These are phyloP conservation scores for Grigorovia yakushimaensis DNA, from an alignment of 805 yeast genomes.

Conservation along the genomic window DNA sequence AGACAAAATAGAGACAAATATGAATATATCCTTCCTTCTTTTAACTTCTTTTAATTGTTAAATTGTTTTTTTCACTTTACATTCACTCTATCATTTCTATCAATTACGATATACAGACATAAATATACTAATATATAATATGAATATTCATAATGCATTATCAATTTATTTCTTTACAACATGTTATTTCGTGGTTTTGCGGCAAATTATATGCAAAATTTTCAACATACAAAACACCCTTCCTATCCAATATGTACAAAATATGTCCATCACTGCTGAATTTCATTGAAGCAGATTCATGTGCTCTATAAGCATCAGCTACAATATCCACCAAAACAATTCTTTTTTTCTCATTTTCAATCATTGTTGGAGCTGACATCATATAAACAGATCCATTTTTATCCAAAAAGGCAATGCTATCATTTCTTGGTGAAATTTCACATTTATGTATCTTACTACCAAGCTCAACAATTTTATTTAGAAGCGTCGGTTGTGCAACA, in stretches of 20 bases:
- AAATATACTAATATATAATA: not conserved
- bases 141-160: not conserved
- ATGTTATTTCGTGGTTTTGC: slow-evolving; percentile 53
- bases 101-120: not conserved
- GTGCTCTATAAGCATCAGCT: slow-evolving; percentile 57
- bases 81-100: no score
- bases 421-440: slow-evolving; percentile 76
- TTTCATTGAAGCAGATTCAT: slow-evolving; percentile 69
- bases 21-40: no score
- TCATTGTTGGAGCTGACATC: slow-evolving; percentile 52
- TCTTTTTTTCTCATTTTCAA: slow-evolving; percentile 43
- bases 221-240: slow-evolving; percentile 66
- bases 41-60: not conserved
- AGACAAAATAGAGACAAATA: not conserved
- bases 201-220: slow-evolving; percentile 87
- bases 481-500: slow-evolving; percentile 50
- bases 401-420: slow-evolving; percentile 72
- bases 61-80: not conserved
- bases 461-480: slow-evolving; percentile 62
- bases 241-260: slow-evolving; percentile 66
- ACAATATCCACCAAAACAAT: slow-evolving; percentile 59
- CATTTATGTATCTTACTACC: slow-evolving; percentile 71
- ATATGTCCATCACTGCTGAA: slow-evolving; percentile 79
- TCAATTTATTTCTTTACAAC: slow-evolving; percentile 44
- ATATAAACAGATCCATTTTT: slow-evolving; percentile 68